Evolutionary conservation across 2,329 filamentous ascomycete genomes (phyloP), one percentile per base, ranked within the genome.

Genomic region (Fusarium mundagurra): DNA sequence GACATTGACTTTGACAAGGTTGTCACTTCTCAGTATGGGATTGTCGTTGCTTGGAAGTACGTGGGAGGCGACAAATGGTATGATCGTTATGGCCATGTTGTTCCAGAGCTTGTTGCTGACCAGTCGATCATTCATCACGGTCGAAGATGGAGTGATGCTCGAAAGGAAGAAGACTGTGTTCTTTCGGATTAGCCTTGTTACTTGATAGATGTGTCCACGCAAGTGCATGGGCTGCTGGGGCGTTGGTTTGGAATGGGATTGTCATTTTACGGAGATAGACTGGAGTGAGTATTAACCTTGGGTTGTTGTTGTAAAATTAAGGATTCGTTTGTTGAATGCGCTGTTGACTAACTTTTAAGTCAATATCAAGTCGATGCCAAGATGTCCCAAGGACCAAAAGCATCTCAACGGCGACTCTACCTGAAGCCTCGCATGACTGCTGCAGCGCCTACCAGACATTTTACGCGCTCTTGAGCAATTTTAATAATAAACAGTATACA

Each of bases 261-360:
- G n/a, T n/a, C n/a, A n/a, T n/a, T n/a, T n/a, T n/a, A n/a, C n/a
- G n/a, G n/a, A n/a, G n/a, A n/a, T n/a, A n/a, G n/a, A n/a, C n/a
- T n/a, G n/a, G n/a, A n/a, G n/a, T n/a, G n/a, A n/a, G n/a, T n/a
- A n/a, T n/a, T n/a, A n/a, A n/a, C 18, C 5, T 6, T 6, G 2
- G 7, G 5, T 13, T 27, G 1, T 27, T 9, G 9, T 27, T 9
- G 10, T 6, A 17, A 5, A 22, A 38, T 38, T 27, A 11, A 22
- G 14, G 4, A 17, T 0, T 29, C 5, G 27, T 0, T 2, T 54
- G 7, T 13, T 22, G 7, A 54, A 22, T 12, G 18, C 11, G 22
- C 1, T 17, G 13, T 7, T 36, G 18, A 13, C 6, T 17, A 8
- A 5, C 3, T 3, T 12, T 16, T 22, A 9, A 8, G 18, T 16